Percentiles rank a stretch among this genome's conserved stretches.
Evolutionary conservation across 108 stramenopile genomes (phyloP).

Genomic region (Asterionellopsis glacialis): DNA sequence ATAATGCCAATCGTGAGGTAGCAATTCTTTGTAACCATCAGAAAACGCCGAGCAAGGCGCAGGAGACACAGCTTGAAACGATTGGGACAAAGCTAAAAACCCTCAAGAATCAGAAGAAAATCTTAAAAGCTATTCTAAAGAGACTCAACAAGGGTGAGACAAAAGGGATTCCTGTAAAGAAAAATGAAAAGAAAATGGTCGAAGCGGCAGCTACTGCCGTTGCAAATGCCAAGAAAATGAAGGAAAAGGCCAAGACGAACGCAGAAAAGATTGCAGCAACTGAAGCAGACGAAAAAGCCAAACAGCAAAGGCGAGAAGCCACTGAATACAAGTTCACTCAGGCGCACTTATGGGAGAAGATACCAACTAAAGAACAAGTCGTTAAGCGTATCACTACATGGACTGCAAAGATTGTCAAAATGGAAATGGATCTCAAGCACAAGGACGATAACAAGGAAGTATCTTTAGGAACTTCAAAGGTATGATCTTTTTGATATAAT

Average conservation of each 20-base stretch:
- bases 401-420: constrained; percentile 85
- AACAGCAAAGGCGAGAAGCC: constrained; percentile 55
- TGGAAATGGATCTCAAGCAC: constrained; percentile 93
- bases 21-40: constrained; percentile 99
- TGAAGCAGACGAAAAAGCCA: constrained; percentile 82
- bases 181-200: constrained; percentile 44
- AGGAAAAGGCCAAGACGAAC: constrained; percentile 90
- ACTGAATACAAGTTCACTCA: constrained; percentile 68
- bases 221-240: constrained; percentile 85
- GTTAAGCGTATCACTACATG: constrained; percentile 74
- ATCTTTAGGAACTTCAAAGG: constrained; percentile 87
- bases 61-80: constrained; percentile 80
- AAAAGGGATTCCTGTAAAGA: constrained; percentile 70
- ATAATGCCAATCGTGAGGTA: constrained; percentile 98
- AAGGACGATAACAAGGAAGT: constrained; percentile 99
- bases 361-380: constrained; percentile 83
- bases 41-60: constrained; percentile 93
- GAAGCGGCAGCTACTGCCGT: constrained; percentile 62
- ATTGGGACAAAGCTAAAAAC: constrained; percentile 68
- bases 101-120: constrained; percentile 85
- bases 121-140: constrained; percentile 78
- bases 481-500: constrained; percentile 16
- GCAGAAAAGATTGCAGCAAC: constrained; percentile 93
- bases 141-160: constrained; percentile 51
- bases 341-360: constrained; percentile 88